These are phyloP conservation scores for Aspergillus sp. DNA, from an alignment of 2,329 filamentous ascomycete species.

Conservation along the genomic window DNA sequence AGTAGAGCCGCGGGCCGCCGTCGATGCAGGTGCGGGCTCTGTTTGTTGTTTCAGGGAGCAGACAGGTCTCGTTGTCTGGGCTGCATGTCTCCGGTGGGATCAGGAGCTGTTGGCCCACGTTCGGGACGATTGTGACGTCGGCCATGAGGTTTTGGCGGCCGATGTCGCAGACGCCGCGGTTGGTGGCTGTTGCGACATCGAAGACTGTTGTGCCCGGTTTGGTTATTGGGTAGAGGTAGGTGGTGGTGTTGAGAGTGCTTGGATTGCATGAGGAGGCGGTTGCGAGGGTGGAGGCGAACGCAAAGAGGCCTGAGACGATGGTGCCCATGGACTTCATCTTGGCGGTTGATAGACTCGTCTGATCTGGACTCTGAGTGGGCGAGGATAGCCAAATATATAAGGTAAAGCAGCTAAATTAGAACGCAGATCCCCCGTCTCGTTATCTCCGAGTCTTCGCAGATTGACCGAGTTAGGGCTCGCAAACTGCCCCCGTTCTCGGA, in stretches of 20 bases:
- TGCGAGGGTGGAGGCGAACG: too few relatives aligned
- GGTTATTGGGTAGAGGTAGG: neutral
- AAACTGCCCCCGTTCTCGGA: too few relatives aligned
- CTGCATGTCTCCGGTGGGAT: constrained; percentile 16
- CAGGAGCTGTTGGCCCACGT: constrained; percentile 13
- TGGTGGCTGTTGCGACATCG: constrained; percentile 8
- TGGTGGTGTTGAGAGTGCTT: constrained; percentile 11
- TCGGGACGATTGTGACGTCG: constrained; percentile 18
- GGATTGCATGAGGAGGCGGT: neutral
- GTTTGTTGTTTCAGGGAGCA: constrained; percentile 6
- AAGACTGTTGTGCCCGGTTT: constrained; percentile 8
- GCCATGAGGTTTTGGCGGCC: constrained; percentile 18
- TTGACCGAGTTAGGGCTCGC: too few relatives aligned
- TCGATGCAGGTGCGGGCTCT: constrained; percentile 13
- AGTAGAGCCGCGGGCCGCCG: constrained; percentile 20
- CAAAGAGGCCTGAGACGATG: too few relatives aligned
- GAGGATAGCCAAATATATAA: too few relatives aligned
- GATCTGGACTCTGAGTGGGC: too few relatives aligned
- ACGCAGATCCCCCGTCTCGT: too few relatives aligned
- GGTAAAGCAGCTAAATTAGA: too few relatives aligned
- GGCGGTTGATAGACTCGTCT: too few relatives aligned
- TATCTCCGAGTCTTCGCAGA: too few relatives aligned
- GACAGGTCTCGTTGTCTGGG: constrained; percentile 16
- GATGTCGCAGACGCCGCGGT: constrained; percentile 15
- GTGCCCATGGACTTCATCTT: too few relatives aligned